These are phyloP conservation scores for Zasmidium angulare DNA, from an alignment of 2,329 filamentous ascomycete genomes.

Conservation along the genomic window DNA sequence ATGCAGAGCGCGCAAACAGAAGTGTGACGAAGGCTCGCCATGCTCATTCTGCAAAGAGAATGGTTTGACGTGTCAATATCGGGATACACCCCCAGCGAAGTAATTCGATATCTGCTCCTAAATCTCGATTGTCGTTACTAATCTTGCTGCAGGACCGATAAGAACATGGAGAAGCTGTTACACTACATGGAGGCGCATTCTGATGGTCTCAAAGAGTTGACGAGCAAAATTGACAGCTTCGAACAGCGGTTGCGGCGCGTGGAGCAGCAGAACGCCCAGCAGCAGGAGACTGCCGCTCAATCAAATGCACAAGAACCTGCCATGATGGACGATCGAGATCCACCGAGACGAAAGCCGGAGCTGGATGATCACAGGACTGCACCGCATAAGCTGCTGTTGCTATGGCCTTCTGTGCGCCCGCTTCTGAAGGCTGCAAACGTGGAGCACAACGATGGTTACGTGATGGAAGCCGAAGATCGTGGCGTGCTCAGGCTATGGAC, in stretches of 20 bases:
- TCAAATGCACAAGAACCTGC: conserved; percentile 14
- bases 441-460: conserved; percentile 35
- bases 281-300: conserved; percentile 8
- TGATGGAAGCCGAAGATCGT: conserved; percentile 38
- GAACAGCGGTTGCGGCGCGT: conserved; percentile 28
- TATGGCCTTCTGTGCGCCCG: conserved; percentile 54
- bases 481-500: conserved; percentile 38
- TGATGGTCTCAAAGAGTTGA: conserved; percentile 29
- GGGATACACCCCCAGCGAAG: conserved; percentile 89
- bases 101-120: conserved; percentile 47
- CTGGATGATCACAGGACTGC: conserved; percentile 85
- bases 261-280: conserved; percentile 21
- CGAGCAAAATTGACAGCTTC: conserved; percentile 25
- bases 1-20: conserved; percentile 83
- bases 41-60: conserved; percentile 88
- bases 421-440: conserved; percentile 32
- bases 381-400: conserved; percentile 74
- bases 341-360: conserved; percentile 58
- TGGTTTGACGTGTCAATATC: conserved; percentile 78
- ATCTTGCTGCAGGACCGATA: conserved; percentile 44
- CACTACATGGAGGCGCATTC: conserved; percentile 43
- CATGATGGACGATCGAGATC: conserved; percentile 24
- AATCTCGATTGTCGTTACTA: conserved; percentile 19
- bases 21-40: conserved; percentile 84
- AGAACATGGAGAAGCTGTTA: conserved; percentile 51